Evolutionary conservation across 2,329 filamentous ascomycete species (phyloP).

Genomic region (Aspergillus calidoustus): DNA sequence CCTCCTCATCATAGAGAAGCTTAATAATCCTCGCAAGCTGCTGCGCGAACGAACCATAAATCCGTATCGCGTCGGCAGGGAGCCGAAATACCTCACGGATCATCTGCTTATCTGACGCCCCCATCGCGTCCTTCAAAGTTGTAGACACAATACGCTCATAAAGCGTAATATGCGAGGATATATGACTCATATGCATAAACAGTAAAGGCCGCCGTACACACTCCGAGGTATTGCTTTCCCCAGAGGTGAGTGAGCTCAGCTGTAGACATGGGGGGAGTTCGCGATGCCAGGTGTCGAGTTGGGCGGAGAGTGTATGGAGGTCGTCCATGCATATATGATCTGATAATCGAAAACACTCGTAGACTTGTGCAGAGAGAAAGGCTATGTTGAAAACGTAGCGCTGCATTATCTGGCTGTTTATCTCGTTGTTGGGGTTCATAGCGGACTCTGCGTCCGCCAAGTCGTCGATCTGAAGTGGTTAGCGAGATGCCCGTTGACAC

Average conservation of each 20-base stretch:
- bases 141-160: conserved; percentile 1
- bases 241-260: background rate
- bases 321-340: background rate
- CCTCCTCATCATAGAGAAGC: background rate
- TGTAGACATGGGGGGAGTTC: background rate
- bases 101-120: background rate
- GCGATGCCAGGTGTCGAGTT: background rate
- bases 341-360: background rate
- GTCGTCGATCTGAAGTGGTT: background rate
- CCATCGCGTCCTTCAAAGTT: background rate
- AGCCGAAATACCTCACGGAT: background rate
- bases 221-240: background rate
- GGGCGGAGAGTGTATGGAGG: background rate
- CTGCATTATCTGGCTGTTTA: background rate
- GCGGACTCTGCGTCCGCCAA: background rate
- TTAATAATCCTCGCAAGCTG: background rate
- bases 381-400: background rate
- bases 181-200: background rate
- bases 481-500: background rate
- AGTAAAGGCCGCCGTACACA: background rate
- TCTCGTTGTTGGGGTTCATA: background rate
- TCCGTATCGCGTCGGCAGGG: background rate
- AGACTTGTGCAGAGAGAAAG: background rate
- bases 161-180: background rate
- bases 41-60: background rate